Conservation (phyloP, 108 stramenopile genomes). For the Parmales sp. region DNA sequence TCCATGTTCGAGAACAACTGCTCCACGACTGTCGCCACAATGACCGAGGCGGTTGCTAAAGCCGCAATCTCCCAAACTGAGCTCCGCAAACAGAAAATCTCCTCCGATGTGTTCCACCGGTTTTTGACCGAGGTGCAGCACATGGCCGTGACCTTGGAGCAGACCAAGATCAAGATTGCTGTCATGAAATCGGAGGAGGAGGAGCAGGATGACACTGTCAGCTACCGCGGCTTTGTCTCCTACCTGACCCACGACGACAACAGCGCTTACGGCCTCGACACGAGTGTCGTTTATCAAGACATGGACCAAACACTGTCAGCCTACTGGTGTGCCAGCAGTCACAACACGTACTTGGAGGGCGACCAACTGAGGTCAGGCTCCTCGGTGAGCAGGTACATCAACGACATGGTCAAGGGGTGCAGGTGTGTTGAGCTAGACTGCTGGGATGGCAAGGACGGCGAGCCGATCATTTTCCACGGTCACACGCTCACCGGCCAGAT, state of each 20-base stretch:
- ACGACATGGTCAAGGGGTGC: constrained; percentile 73
- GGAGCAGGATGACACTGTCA: neutral
- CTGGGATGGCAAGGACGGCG: constrained; percentile 64
- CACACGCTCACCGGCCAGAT: constrained; percentile 81
- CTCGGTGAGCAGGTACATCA: constrained; percentile 63
- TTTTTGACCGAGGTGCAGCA: constrained; percentile 4
- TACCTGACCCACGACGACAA: neutral
- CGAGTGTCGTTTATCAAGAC: constrained; percentile 28
- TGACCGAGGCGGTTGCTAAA: no score
- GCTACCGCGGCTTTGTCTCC: neutral
- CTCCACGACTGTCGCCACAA: no score
- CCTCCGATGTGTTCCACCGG: neutral
- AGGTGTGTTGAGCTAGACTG: constrained; percentile 94
- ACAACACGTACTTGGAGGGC: constrained; percentile 93
- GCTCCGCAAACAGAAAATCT: neutral
- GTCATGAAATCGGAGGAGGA: neutral
- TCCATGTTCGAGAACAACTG: no score
- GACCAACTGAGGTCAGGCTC: constrained; percentile 67
- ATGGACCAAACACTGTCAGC: constrained; percentile 63
- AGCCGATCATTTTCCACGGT: constrained; percentile 82
- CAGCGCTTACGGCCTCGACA: neutral
- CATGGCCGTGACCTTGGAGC: neutral
- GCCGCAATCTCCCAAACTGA: no score
- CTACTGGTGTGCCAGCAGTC: constrained; percentile 86
- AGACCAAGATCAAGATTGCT: constrained; percentile 2